Base-by-base conservation (phyloP, 495 filamentous ascomycete species). In the Articulospora tetracladia region DNA sequence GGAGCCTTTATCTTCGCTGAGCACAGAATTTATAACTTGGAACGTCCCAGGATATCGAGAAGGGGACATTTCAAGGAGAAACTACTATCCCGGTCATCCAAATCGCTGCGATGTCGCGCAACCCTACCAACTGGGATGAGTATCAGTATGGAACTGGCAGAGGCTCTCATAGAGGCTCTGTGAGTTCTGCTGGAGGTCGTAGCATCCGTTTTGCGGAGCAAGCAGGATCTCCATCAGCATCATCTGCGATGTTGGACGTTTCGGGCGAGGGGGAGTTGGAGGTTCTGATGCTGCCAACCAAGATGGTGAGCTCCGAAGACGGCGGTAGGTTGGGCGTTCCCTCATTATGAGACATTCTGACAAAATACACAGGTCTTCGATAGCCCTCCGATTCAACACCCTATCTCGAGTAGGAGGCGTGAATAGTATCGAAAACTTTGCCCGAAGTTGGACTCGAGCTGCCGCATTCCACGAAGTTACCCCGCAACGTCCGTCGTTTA, bases 371-470 rank as follows among this genome's bases (percentile, higher is more conserved):
- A 85, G 83, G 67, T 89, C 89, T 2, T 96, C 93, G 19, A 78
- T 94, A 65, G 90, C 90, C 44, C 77, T 89, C 68, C 84, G 87
- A 34, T 72, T 93, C 34, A 74, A 81, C 46, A 76, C 81, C 46
- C 62, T 97, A 24, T 79, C 88, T 61, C 86, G 95, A 54, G 89
- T 86, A 13, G 94, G 94, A 41, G 94, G 94, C 27, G 87, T 91
- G 52, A 98, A 98, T 71, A 94, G 89, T 69, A 86, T 98, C 65
- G 86, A 95, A 64, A 97, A 93, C 67, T 98, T 98, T 70, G 89
- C 94, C 50, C 84, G 90, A 48, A 95, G 90, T 64, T 98, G 93
- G 92, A 91, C 91, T 68, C 84, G 94, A 67, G 94, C 94, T 32
- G 92, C 93, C 3, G 85, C 81, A 32, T 98, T 97, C 76, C 79